Evolutionary conservation across 1,139 yeast genomes (phyloP).

Genomic region (Insectozyma bohioensis): DNA sequence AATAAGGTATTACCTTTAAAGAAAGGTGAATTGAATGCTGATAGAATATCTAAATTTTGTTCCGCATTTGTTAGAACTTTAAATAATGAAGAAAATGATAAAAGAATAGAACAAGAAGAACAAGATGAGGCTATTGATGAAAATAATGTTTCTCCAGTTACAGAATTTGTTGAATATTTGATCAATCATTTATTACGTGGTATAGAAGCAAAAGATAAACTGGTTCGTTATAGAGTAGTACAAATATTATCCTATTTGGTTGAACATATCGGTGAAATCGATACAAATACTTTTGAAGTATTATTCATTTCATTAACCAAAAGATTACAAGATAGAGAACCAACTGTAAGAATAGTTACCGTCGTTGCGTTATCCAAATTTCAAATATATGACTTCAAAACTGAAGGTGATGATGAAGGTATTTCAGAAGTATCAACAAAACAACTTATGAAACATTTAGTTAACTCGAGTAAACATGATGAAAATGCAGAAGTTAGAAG

Average conservation of each 20-base stretch:
- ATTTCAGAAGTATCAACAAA: conserved; percentile 21
- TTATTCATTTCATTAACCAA: conserved; percentile 60
- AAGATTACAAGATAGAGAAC: conserved; percentile 77
- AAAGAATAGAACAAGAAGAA: conserved; percentile 27
- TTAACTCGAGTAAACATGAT: too few relatives aligned
- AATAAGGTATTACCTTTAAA: conserved; percentile 67
- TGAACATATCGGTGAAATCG: conserved; percentile 73
- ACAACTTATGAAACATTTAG: conserved; percentile 52
- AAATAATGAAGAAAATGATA: conserved; percentile 17
- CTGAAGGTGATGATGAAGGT: conserved; percentile 32
- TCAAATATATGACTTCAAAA: conserved; percentile 53
- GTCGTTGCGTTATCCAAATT: conserved; percentile 77
- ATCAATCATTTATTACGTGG: conserved; percentile 73
- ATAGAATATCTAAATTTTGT: conserved; percentile 72
- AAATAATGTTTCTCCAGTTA: conserved; percentile 26
- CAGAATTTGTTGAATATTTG: conserved; percentile 58
- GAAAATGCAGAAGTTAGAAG: conserved; percentile 87
- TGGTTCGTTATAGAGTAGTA: conserved; percentile 77
- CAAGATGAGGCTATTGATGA: conserved; percentile 20
- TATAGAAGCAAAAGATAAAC: conserved; percentile 69
- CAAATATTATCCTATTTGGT: conserved; percentile 76
- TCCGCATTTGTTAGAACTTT: conserved; percentile 60
- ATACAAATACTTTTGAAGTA: conserved; percentile 66
- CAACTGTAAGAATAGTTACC: conserved; percentile 78
- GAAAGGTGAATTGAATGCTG: conserved; percentile 72